A percentile compares a stretch with the other conserved stretches of the same genome.
Evolutionary conservation across 495 filamentous ascomycete genomes (phyloP).

Genomic region (Podospora fimiseda): DNA sequence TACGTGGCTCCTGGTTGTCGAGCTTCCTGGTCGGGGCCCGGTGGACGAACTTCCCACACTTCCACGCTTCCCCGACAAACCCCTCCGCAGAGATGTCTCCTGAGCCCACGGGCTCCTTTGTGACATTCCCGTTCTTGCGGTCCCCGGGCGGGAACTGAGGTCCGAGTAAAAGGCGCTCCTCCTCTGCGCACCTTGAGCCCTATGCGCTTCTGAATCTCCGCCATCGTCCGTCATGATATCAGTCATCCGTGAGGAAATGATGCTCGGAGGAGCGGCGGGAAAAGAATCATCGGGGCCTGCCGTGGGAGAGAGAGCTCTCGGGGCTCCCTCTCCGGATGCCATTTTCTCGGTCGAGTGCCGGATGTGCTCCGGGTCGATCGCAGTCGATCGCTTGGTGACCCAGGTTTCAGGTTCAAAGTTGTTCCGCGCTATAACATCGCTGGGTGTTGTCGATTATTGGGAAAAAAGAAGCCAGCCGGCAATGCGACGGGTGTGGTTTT

Average conservation of each 20-base stretch:
- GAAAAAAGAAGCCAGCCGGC: not conserved
- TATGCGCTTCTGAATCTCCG: slow-evolving; percentile 29
- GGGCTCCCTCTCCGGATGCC: slow-evolving; percentile 29
- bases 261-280: slow-evolving; percentile 47
- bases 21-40: slow-evolving; percentile 53
- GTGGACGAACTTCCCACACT: slow-evolving; percentile 39
- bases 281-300: slow-evolving; percentile 33
- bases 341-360: slow-evolving; percentile 17
- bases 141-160: slow-evolving; percentile 42
- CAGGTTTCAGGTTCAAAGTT: slow-evolving; percentile 3
- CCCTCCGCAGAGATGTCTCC: slow-evolving; percentile 40
- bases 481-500: not conserved
- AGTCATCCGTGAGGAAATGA: slow-evolving; percentile 82
- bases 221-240: slow-evolving; percentile 60
- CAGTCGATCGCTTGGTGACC: not conserved
- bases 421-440: slow-evolving; percentile 10
- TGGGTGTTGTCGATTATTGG: not conserved
- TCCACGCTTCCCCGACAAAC: slow-evolving; percentile 33
- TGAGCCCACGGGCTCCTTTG: slow-evolving; percentile 46
- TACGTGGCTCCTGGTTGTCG: slow-evolving; percentile 77
- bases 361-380: not conserved
- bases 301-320: slow-evolving; percentile 30
- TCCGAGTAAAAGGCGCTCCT: slow-evolving; percentile 38
- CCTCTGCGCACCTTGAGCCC: slow-evolving; percentile 29
- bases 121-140: slow-evolving; percentile 44